These are phyloP conservation scores for Colletotrichum neosansevieriae DNA, from an alignment of 2,329 filamentous ascomycete genomes.

Conservation along the genomic window DNA sequence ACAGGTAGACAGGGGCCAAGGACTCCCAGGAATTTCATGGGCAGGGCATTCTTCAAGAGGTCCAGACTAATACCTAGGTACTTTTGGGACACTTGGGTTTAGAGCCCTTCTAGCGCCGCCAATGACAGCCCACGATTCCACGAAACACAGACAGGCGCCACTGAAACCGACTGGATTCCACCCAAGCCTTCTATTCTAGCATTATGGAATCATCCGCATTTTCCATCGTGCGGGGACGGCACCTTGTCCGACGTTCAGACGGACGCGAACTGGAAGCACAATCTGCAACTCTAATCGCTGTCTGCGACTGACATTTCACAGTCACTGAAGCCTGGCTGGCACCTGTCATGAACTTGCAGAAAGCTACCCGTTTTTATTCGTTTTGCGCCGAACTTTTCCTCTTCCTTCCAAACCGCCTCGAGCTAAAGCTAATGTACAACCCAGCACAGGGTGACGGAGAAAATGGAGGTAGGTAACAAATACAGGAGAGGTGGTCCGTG, in stretches of 20 bases:
- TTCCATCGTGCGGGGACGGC: conserved; percentile 9
- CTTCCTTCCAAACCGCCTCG: conserved; percentile 46
- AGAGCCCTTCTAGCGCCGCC: conserved; percentile 15
- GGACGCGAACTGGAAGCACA: conserved; percentile 17
- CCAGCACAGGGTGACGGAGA: conserved; percentile 50
- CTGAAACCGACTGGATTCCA: conserved; percentile 25
- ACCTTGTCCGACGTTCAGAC: conserved; percentile 28
- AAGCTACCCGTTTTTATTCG: conserved; percentile 49
- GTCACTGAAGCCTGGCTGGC: background rate
- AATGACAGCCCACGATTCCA: conserved; percentile 19
- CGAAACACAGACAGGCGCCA: conserved; percentile 25
- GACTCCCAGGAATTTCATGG: conserved; percentile 16
- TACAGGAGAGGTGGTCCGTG: conserved; percentile 47
- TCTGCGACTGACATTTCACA: conserved; percentile 4
- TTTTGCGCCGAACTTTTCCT: conserved; percentile 51
- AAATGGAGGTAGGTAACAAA: conserved; percentile 48
- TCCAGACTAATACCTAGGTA: conserved; percentile 20
- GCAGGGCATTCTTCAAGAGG: no score
- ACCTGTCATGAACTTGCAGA: conserved; percentile 38
- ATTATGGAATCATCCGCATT: conserved; percentile 7
- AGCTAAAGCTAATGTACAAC: conserved; percentile 53
- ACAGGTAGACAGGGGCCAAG: background rate
- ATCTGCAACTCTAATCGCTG: conserved; percentile 12
- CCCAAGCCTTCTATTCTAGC: background rate
- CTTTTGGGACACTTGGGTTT: conserved; percentile 36